Evolutionary conservation across 805 yeast species (phyloP), one percentile per base, ranked within the genome.

Genomic region (Nakazawaea wickerhamii): DNA sequence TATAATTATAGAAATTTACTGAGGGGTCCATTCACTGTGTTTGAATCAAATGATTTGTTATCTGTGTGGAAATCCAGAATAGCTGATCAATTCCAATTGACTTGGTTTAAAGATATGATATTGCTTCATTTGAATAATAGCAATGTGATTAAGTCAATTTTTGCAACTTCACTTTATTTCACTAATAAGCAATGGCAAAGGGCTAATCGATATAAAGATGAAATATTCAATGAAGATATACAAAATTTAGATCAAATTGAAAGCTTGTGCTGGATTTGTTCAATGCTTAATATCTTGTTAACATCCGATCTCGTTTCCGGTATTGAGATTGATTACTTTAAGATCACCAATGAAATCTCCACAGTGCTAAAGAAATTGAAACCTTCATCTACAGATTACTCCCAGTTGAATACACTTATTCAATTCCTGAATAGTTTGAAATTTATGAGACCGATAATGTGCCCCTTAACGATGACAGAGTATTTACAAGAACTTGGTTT

Each of bases 21-120:
- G 14, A 15, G 17, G 10, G 7, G 23, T 8, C 44, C 44, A 14
- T 41, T 41, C 34, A 36, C 44, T 8, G 44, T 41, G 9, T 41
- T 41, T 36, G 44, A 41, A 30, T 11, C 37, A 21, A 35, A 41
- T 30, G 31, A 31, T 9, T 36, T 36, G 31, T 20, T 36, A 8
- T 26, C 21, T 7, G 15, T 5, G 6, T 41, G 44, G 44, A 22
- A 4, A 14, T 6, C 18, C 5, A 5, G 9, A 9, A 31, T 41
- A 10, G 7, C 17, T 3, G 15, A 22, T 11, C 11, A 22, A 10
- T 41, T 30, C 19, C 19, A 36, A 3, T 15, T 41, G 17, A 23
- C 10, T 14, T 41, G 44, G 44, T 30, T 41, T 13, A 18, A 21
- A 23, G 10, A 21, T 10, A 13, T 25, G 5, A 22, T 41, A 23